Evolutionary conservation across 1,284 basidiomycete genomes (phyloP), one percentile per base, ranked within the genome.

Genomic region (Naganishia sp.): DNA sequence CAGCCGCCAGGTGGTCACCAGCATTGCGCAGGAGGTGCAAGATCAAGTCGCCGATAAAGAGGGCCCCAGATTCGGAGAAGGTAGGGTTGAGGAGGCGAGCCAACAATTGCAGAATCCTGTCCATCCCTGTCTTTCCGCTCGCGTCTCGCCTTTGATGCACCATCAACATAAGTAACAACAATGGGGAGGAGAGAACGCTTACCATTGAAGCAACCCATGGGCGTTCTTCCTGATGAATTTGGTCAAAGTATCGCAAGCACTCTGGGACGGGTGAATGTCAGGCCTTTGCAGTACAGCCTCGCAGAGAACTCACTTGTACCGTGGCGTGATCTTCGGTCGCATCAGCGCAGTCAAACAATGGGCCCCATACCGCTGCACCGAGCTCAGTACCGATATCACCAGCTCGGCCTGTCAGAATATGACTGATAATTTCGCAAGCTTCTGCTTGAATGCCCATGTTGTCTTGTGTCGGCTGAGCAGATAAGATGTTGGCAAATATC

Each of bases 11-110:
- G 1, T 91, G 87, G 0, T 88, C 80, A 13, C 95, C 85, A 1
- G 87, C 84, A 56, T 91, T 88, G 23, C 95, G 85, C 68, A 99
- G 83, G 23, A 99, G 81, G 72, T 97, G 93, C 69, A 97, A 90
- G 74, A 99, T 90, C 49, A 99, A 83, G 75, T 97, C 94, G 46
- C 95, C 95, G 50, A 98, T 88, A 59, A 90, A 89, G 11, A 98
- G 84, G 13, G 94, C 94, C 46, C 91, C 93, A 2, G 92, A 89
- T 78, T 92, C 87, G 69, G 84, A 88, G 66, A 80, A 80, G 18
- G 74, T 74, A 0, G 83, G 83, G 64, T 87, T 84, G 15, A 97
- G 82, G 56, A 90, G 84, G 69, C 85, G 86, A 15, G 88, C 90
- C 21, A 96, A 86, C 21, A 94, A 80, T 21, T 83, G 82, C 52